Percentiles rank a stretch among this genome's conserved stretches.
These are phyloP conservation scores for Inga oerstediana DNA, from an alignment of 306 rosid species.

Conservation along the genomic window DNA sequence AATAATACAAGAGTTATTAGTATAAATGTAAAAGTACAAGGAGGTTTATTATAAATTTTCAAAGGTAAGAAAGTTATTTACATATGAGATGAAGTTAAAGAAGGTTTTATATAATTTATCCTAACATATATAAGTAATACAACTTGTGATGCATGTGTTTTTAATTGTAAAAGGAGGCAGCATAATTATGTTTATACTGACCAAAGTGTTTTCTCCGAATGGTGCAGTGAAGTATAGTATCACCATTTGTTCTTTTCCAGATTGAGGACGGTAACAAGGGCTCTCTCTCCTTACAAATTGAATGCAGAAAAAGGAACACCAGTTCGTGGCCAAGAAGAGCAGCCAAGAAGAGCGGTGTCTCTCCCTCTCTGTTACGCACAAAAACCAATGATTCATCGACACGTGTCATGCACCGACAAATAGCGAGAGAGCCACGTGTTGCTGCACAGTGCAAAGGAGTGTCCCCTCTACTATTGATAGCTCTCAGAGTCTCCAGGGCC, in stretches of 20 bases:
- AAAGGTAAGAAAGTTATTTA: no score
- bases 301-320: not conserved
- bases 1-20: no score
- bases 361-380: not conserved
- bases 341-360: constrained; percentile 5
- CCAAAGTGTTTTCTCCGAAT: not conserved
- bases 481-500: not conserved
- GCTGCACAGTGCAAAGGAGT: constrained; percentile 4
- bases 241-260: constrained; percentile 1
- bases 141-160: not conserved
- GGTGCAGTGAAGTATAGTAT: not conserved
- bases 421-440: not conserved
- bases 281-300: not conserved
- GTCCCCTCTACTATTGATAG: not conserved
- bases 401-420: not conserved
- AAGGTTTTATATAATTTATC: no score
- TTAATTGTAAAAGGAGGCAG: not conserved
- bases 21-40: no score
- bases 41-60: no score
- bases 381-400: not conserved
- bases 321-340: not conserved
- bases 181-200: not conserved
- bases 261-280: not conserved
- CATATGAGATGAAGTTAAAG: no score
- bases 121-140: not conserved